Conservation (phyloP, 148 eudicot species). For the Vaccinium vitisidaea region DNA sequence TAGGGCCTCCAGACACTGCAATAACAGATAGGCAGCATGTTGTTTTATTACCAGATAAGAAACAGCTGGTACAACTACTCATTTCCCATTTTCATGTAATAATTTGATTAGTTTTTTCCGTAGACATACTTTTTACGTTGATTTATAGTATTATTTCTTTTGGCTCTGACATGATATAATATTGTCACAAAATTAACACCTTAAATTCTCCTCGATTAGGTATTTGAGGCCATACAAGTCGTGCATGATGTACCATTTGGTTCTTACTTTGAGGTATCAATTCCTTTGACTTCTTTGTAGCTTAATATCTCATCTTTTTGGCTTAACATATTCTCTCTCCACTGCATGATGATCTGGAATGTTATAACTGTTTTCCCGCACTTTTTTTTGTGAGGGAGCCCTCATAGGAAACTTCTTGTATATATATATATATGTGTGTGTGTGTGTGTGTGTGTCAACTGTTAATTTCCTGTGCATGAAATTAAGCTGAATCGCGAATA, state of each 20-base stretch:
- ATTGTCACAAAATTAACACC: not conserved
- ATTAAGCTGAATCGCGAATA: not conserved
- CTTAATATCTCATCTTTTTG: not conserved
- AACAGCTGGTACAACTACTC: conserved; percentile 42
- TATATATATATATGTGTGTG: no score
- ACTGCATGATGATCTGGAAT: not conserved
- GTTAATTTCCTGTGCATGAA: not conserved
- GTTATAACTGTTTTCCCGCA: no score
- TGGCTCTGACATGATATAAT: not conserved
- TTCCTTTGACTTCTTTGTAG: not conserved
- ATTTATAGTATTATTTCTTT: not conserved
- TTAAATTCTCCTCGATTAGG: conserved; percentile 36
- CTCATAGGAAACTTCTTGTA: no score
- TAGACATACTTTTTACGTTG: not conserved
- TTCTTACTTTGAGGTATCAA: conserved; percentile 77
- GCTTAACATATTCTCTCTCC: not conserved
- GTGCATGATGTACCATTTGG: conserved; percentile 97
- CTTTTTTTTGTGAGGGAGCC: no score
- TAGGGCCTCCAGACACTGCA: conserved; percentile 93
- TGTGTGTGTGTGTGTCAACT: no score
- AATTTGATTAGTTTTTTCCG: not conserved
- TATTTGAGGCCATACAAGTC: conserved; percentile 85
- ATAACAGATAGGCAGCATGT: conserved; percentile 90
- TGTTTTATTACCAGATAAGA: conserved; percentile 67
- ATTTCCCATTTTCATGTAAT: not conserved